phyloP scores from a whole-genome alignment of 1,284 basidiomycete species.

The Pulveroboletus sp. region DNA sequence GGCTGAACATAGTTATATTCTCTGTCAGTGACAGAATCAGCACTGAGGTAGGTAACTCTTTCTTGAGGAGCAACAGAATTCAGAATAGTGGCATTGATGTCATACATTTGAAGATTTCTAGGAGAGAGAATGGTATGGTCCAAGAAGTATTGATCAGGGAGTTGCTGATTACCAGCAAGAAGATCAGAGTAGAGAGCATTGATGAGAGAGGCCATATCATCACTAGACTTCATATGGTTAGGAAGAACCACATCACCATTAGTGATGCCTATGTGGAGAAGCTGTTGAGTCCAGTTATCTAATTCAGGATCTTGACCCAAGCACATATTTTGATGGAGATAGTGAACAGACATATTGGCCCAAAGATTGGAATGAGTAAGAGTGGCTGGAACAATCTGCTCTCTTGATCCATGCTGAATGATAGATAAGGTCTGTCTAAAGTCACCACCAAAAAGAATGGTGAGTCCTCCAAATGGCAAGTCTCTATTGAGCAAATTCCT shows the following conservation, averaged over 20 bases:
- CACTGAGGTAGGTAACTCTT: conserved; percentile 6
- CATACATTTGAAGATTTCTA: neutral
- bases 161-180: too few relatives aligned
- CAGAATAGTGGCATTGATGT: conserved; percentile 15
- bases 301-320: conserved; percentile 32
- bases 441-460: conserved; percentile 44
- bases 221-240: neutral
- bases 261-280: conserved; percentile 42
- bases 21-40: neutral
- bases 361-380: conserved; percentile 41
- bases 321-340: conserved; percentile 42
- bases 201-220: neutral
- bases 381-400: conserved; percentile 39
- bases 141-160: neutral
- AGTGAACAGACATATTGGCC: conserved; percentile 31
- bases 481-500: conserved; percentile 32
- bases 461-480: conserved; percentile 42
- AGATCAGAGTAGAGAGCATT: neutral
- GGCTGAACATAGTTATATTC: neutral
- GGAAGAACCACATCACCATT: conserved; percentile 32
- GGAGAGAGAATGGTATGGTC: neutral
- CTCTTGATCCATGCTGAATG: conserved; percentile 33
- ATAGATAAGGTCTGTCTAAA: conserved; percentile 40
- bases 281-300: conserved; percentile 42
- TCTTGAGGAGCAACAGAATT: neutral